Evolutionary conservation across 768 basidiomycete genomes (phyloP), one percentile per base, ranked within the genome.

Genomic region (Psilocybe azurescens): DNA sequence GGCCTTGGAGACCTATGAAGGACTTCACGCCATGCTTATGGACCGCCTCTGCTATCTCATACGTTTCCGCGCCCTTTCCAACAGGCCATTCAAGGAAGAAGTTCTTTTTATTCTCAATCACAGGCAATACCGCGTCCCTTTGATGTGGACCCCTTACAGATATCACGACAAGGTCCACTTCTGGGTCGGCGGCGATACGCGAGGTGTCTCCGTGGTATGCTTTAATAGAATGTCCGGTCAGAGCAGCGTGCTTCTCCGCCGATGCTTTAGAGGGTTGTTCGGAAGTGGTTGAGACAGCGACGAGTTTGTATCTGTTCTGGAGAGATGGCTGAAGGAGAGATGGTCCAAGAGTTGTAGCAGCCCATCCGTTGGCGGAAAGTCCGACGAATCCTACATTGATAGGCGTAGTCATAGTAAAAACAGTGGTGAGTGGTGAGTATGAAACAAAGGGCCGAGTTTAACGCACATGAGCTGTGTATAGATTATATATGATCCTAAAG

Each of bases 41-140:
- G 2, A 74, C 79, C 0, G 68, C 67, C 16, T 73, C 69, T 8
- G 76, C 77, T 5, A 81, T 64, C 62, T 75, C 73, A 10, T 46
- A 32, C 20, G 75, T 74, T 65, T 80, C 76, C 33, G 68, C 59
- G 13, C 74, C 44, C 8, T 47, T 65, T 3, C 77, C 80, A n/a
- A 69, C 74, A 3, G 80, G 78, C 77, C 78, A 81, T 59, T 81
- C 79, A 6, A 79, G 58, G 60, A 79, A 80, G 39, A 79, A 59
- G 46, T 75, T 64, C 65, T 80, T 81, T 14, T 76, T 76, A 33
- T 74, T 73, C 29, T 72, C 73, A 46, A 81, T 73, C 2, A 69
- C 74, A 16, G 76, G 74, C 38, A 72, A n/a, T 5, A 73, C 65
- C 1, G 72, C 67, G 1, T 65, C 66, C 36, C 68, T 71, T 63